A percentile compares a stretch with the other conserved stretches of the same genome.
Conservation (phyloP, 139 green algal species). For the Diplosphaera chodatii region DNA sequence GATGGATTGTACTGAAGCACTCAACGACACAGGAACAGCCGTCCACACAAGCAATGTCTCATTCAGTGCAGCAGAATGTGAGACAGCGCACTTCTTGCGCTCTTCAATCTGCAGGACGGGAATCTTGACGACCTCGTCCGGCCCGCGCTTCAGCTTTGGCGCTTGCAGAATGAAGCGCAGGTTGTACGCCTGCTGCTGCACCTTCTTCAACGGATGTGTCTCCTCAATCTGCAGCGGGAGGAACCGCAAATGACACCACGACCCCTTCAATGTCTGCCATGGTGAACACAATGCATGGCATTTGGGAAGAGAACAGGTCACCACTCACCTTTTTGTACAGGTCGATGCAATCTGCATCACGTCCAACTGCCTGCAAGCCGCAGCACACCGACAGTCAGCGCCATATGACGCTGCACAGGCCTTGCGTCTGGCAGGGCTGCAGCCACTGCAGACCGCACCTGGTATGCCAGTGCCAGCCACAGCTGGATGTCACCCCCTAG, state of each 20-base stretch:
- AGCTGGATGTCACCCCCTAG: constrained; percentile 76
- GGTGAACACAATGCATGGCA: too few relatives aligned
- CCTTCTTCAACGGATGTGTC: constrained; percentile 24
- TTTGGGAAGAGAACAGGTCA: too few relatives aligned
- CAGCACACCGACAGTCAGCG: background rate
- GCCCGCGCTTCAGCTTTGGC: constrained; percentile 57
- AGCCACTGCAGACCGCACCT: constrained; percentile 31
- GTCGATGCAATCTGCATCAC: constrained; percentile 67
- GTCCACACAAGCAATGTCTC: too few relatives aligned
- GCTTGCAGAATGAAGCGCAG: constrained; percentile 82
- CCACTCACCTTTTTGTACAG: constrained; percentile 55
- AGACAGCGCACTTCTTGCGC: constrained; percentile 22
- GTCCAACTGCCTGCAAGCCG: constrained; percentile 50
- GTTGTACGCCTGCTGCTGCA: constrained; percentile 38
- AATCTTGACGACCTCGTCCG: constrained; percentile 70
- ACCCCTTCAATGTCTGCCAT: too few relatives aligned
- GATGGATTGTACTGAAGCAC: too few relatives aligned
- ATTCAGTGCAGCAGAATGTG: too few relatives aligned
- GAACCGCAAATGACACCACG: too few relatives aligned
- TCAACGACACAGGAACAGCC: background rate
- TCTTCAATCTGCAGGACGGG: constrained; percentile 58
- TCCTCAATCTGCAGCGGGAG: constrained; percentile 28
- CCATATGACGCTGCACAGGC: background rate
- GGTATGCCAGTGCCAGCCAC: constrained; percentile 81
- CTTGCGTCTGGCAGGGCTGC: background rate